Percentiles rank a stretch among this genome's conserved stretches.
Evolutionary conservation across 2,329 filamentous ascomycete genomes (phyloP).

Genomic region (Scopulariopsis brevicaulis): DNA sequence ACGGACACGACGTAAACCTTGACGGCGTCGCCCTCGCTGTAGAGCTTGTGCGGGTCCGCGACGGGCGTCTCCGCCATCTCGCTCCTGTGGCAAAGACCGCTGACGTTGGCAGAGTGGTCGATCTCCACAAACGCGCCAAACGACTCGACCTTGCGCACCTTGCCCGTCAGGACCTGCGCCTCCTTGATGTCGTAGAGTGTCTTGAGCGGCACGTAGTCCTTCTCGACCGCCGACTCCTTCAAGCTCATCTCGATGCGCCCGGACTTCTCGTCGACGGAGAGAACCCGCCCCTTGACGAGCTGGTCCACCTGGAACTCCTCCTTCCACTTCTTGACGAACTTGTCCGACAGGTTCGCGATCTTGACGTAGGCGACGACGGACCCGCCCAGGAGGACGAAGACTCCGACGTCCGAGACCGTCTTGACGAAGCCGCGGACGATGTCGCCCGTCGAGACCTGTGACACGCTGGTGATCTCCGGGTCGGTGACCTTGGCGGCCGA

Average conservation of each 20-base stretch:
- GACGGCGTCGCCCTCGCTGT: constrained; percentile 82
- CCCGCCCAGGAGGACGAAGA: constrained; percentile 77
- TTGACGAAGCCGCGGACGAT: constrained; percentile 86
- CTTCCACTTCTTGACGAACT: constrained; percentile 93
- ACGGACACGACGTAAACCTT: constrained; percentile 82
- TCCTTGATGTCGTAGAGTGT: constrained; percentile 65
- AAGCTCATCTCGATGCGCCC: constrained; percentile 76
- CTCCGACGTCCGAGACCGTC: constrained; percentile 76
- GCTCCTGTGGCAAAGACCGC: constrained; percentile 83
- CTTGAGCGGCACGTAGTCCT: constrained; percentile 63
- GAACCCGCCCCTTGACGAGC: constrained; percentile 78
- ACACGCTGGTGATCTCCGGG: constrained; percentile 58
- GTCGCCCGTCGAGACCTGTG: constrained; percentile 66
- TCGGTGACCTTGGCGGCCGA: constrained; percentile 75
- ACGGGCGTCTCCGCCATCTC: constrained; percentile 82
- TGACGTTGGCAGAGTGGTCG: constrained; percentile 78
- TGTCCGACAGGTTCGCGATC: constrained; percentile 80
- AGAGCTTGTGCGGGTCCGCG: constrained; percentile 78
- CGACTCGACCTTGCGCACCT: constrained; percentile 85
- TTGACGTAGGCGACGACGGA: constrained; percentile 73
- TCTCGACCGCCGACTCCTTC: constrained; percentile 74
- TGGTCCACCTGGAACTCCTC: constrained; percentile 78
- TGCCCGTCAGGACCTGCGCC: constrained; percentile 78
- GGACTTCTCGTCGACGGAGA: constrained; percentile 54
- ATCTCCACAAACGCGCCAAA: constrained; percentile 92